Percentiles rank a stretch among this genome's conserved stretches.
phyloP scores from a whole-genome alignment of 495 filamentous ascomycete genomes.

The Penicillium canariense region DNA sequence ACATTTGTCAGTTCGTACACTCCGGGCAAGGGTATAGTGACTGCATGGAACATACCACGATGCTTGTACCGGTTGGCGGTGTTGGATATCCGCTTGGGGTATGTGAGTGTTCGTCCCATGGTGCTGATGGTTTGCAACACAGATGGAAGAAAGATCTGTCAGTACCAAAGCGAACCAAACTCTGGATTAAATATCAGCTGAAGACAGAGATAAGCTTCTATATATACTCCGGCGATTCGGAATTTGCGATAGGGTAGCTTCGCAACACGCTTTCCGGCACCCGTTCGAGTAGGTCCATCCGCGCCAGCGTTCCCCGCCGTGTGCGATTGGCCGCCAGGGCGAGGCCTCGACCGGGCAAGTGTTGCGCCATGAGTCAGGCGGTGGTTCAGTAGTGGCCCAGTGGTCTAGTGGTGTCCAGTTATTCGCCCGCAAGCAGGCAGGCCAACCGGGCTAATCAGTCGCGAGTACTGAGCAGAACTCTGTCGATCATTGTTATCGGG shows the following conservation, averaged over 20 bases:
- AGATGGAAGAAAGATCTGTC: background rate
- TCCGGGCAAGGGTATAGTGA: too few species aligned
- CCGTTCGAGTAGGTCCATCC: constrained; percentile 24
- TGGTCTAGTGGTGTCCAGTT: background rate
- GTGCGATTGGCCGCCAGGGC: constrained; percentile 4
- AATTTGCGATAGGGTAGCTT: background rate
- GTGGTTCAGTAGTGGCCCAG: background rate
- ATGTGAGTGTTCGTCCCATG: constrained; percentile 58
- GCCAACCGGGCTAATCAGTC: background rate
- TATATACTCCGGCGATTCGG: background rate
- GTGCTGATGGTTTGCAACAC: background rate
- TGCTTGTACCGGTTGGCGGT: constrained; percentile 70
- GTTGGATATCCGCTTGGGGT: constrained; percentile 64
- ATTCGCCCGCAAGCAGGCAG: constrained; percentile 4
- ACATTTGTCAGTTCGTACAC: constrained; percentile 4
- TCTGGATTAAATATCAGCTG: background rate
- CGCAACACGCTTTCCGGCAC: constrained; percentile 4
- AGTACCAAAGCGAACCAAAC: background rate
- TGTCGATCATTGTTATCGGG: constrained; percentile 15
- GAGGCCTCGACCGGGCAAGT: background rate
- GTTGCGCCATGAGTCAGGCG: constrained; percentile 8
- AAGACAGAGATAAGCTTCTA: constrained; percentile 1
- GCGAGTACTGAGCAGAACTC: too few species aligned
- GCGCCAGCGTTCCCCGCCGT: constrained; percentile 7
- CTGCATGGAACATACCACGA: constrained; percentile 49